Conservation (phyloP, 345 rosid species). For the Arabis hirsuta region DNA sequence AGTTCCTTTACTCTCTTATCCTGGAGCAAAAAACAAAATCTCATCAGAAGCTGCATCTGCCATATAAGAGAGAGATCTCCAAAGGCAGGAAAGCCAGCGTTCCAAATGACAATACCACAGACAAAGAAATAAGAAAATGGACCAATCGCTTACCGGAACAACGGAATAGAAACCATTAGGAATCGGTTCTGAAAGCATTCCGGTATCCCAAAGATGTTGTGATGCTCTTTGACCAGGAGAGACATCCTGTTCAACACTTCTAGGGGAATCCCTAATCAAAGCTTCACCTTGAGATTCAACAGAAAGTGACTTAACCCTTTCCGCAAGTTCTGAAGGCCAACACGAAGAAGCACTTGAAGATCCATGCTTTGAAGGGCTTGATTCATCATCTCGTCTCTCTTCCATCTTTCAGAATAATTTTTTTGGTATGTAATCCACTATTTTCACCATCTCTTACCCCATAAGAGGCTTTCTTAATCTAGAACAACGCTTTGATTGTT, state of each 20-base stretch:
- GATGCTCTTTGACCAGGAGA: slow-evolving; percentile 79
- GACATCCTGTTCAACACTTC: slow-evolving; percentile 66
- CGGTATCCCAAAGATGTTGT: slow-evolving; percentile 87
- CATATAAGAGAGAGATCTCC: slow-evolving; percentile 6
- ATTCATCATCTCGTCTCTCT: slow-evolving; percentile 80
- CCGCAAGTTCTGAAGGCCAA: slow-evolving; percentile 82
- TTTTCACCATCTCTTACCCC: slow-evolving; percentile 65
- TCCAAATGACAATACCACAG: slow-evolving; percentile 12
- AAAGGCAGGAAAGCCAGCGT: slow-evolving; percentile 1
- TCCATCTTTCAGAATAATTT: slow-evolving; percentile 63
- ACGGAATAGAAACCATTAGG: slow-evolving; percentile 95
- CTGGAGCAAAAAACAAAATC: slow-evolving; percentile 44
- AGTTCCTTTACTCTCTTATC: slow-evolving; percentile 89
- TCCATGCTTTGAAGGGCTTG: slow-evolving; percentile 65
- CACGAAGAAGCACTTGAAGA: slow-evolving; percentile 66
- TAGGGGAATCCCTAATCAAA: slow-evolving; percentile 65
- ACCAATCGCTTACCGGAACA: slow-evolving; percentile 57
- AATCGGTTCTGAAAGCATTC: slow-evolving; percentile 73
- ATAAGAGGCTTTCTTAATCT: slow-evolving; percentile 50
- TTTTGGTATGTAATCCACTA: slow-evolving; percentile 59
- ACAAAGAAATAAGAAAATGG: background rate
- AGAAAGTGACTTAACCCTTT: slow-evolving; percentile 75
- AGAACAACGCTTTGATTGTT: slow-evolving; percentile 37
- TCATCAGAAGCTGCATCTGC: slow-evolving; percentile 26
- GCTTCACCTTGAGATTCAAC: slow-evolving; percentile 69